Evolutionary conservation across 805 yeast genomes (phyloP).

Genomic region (Starmerella riodocensis): DNA sequence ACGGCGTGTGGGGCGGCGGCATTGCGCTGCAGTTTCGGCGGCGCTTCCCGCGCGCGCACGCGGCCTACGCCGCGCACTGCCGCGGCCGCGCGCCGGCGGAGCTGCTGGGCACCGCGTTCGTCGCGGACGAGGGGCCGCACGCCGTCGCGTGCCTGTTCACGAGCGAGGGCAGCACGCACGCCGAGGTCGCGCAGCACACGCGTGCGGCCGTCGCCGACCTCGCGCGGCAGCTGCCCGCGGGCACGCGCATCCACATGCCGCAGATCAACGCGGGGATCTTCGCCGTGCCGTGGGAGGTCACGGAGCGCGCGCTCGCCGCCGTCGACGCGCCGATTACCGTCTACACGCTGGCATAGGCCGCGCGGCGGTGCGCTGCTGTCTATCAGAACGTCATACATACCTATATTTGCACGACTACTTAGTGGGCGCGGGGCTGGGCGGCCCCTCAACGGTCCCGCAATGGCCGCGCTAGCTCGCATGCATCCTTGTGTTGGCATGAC

Average conservation of each 20-base stretch:
- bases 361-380: too few relatives aligned
- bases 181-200: constrained; percentile 41
- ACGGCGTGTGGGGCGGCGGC: constrained; percentile 79
- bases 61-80: constrained; percentile 37
- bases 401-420: not conserved
- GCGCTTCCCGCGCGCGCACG: constrained; percentile 46
- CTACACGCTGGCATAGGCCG: constrained; percentile 32
- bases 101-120: constrained; percentile 43
- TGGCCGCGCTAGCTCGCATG: too few relatives aligned
- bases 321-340: constrained; percentile 33
- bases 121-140: constrained; percentile 33
- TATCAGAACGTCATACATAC: not conserved
- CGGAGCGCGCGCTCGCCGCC: constrained; percentile 40
- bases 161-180: constrained; percentile 32
- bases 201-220: constrained; percentile 38
- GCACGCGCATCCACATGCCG: constrained; percentile 45
- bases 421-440: too few relatives aligned
- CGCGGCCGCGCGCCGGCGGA: constrained; percentile 19
- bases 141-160: constrained; percentile 62
- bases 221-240: constrained; percentile 24
- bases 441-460: too few relatives aligned
- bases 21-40: constrained; percentile 47
- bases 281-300: constrained; percentile 62
- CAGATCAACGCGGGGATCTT: constrained; percentile 71
- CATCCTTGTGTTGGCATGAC: too few relatives aligned